Conservation (phyloP, 2,329 filamentous ascomycete species). For the Pestalotiopsis sp. region DNA sequence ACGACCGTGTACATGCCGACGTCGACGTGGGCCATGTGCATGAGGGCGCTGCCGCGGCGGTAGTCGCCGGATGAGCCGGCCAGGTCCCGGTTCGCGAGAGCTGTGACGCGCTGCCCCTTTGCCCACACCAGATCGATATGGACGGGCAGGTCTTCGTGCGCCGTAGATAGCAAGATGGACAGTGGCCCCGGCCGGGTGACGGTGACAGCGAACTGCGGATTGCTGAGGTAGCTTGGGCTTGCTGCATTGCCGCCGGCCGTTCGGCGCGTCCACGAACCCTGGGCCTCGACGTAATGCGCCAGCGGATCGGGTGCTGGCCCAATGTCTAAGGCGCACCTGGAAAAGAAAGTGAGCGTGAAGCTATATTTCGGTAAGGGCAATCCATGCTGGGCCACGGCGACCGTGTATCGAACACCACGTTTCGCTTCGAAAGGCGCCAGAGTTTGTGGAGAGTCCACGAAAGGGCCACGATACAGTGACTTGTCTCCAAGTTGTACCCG, state of each 20-base stretch:
- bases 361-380: conserved; percentile 73
- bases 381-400: conserved; percentile 78
- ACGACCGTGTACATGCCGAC: conserved; percentile 83
- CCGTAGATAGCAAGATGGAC: conserved; percentile 73
- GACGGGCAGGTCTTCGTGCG: conserved; percentile 68
- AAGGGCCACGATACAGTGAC: conserved; percentile 75
- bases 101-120: conserved; percentile 69
- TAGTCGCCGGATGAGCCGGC: conserved; percentile 88
- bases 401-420: conserved; percentile 47
- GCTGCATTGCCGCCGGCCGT: conserved; percentile 85
- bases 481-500: conserved; percentile 76
- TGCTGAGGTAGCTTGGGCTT: conserved; percentile 75
- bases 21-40: conserved; percentile 62
- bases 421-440: conserved; percentile 72
- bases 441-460: conserved; percentile 91
- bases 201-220: conserved; percentile 80
- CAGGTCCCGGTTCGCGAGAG: conserved; percentile 75
- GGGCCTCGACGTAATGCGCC: conserved; percentile 57
- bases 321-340: conserved; percentile 63
- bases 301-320: conserved; percentile 64
- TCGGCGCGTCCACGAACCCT: conserved; percentile 73
- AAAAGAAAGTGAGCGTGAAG: conserved; percentile 88
- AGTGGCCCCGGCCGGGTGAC: conserved; percentile 62
- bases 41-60: conserved; percentile 74
- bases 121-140: conserved; percentile 87